Evolutionary conservation across 108 stramenopile genomes (phyloP), one percentile per base, ranked within the genome.

Genomic region (Fragilariopsis cylindrus): DNA sequence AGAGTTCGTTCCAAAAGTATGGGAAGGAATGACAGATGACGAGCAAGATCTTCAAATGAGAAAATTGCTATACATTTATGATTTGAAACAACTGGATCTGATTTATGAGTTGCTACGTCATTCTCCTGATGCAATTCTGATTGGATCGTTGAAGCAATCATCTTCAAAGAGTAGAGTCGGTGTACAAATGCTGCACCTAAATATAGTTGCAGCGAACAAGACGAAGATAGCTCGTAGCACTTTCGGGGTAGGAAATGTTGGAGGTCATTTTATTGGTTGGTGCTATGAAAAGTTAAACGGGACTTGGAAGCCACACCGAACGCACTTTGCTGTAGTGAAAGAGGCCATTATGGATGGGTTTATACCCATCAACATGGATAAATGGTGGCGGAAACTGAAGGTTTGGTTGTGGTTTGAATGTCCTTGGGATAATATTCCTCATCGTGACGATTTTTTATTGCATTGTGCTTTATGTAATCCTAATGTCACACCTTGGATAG

Each of bases 361-460:
- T 58, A 46, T 80, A 49, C 70, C 79, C 7, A 75, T 44, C 15
- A 30, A 64, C 39, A 75, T 80, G 79, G 63, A 75, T 42, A 74
- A 71, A 50, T 80, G 73, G 74, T 80, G 79, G 79, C 16, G 62
- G 40, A 75, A 80, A 48, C 57, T 80, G 5, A 80, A 80, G 43
- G 74, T 71, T 18, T 80, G 79, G 79, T 68, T 80, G 42, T 80
- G 79, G 79, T 52, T 70, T 16, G 79, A 80, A 42, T 75, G 79
- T 66, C 79, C 74, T 12, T 71, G 74, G 79, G 64, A 75, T 12
- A 60, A 62, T 13, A 75, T 80, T 57, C 79, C 79, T 42, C 79
- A 65, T 7, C 46, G 74, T 43, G 79, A 74, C 49, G 79, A 75
- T 16, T 80, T 75, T 64, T 49, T 80, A 5, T 4, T 80, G 0